phyloP scores from a whole-genome alignment of 805 yeast species.

The Saccharomyces jurei region DNA sequence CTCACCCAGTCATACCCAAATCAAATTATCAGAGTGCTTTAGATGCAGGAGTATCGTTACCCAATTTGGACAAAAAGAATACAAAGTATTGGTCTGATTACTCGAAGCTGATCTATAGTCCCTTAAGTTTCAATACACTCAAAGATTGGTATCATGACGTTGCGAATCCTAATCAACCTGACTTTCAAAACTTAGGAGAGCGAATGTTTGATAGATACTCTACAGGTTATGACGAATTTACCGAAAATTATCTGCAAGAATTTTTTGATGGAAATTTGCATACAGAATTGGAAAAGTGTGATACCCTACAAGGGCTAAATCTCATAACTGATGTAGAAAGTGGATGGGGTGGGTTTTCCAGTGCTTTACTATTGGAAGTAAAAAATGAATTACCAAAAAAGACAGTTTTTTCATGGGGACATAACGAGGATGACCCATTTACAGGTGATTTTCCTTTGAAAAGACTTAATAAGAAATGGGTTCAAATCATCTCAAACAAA shows the following conservation, averaged over 20 bases:
- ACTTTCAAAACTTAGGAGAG: constrained; percentile 17
- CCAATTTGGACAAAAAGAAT: constrained; percentile 33
- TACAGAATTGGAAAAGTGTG: constrained; percentile 63
- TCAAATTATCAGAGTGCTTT: constrained; percentile 58
- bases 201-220: constrained; percentile 38
- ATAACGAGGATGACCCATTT: constrained; percentile 26
- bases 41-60: constrained; percentile 38
- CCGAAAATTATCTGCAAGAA: constrained; percentile 35
- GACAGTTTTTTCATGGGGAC: constrained; percentile 41
- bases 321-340: constrained; percentile 61
- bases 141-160: constrained; percentile 47
- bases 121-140: constrained; percentile 47
- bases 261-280: constrained; percentile 55
- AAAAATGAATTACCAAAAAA: constrained; percentile 61
- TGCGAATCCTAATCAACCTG: constrained; percentile 23
- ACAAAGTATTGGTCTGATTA: constrained; percentile 78
- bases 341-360: constrained; percentile 78
- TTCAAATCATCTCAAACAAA: constrained; percentile 30
- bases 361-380: constrained; percentile 42
- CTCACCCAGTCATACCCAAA: constrained; percentile 35
- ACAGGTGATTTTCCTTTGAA: constrained; percentile 1
- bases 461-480: background rate
- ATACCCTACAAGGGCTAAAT: constrained; percentile 63
- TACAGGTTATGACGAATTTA: constrained; percentile 57
- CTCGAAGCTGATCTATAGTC: constrained; percentile 56